These are phyloP conservation scores for Stephanodiscus minutulus DNA, from an alignment of 108 stramenopile genomes.

Conservation along the genomic window DNA sequence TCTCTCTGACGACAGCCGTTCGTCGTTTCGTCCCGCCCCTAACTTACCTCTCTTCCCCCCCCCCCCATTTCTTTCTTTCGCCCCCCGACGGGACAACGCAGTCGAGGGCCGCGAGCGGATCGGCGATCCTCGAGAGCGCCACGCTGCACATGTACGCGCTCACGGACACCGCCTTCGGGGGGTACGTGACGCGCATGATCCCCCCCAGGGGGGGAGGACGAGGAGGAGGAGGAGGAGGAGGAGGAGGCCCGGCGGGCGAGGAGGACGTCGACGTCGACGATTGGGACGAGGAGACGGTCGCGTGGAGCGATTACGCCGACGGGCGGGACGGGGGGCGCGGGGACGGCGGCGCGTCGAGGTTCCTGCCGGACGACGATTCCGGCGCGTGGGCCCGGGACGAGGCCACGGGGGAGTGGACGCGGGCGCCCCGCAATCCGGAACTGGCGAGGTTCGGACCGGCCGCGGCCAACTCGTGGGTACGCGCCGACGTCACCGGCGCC, in stretches of 20 bases:
- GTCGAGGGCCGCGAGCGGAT: neutral
- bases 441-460: conserved; percentile 10
- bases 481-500: conserved; percentile 10
- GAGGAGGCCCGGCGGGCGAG: neutral
- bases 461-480: conserved; percentile 7
- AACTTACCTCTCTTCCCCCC: neutral
- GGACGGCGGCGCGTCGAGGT: too few species aligned
- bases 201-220: too few species aligned
- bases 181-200: conserved; percentile 22
- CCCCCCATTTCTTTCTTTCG: too few species aligned
- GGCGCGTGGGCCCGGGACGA: too few species aligned
- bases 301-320: conserved; percentile 24
- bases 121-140: neutral
- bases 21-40: too few species aligned
- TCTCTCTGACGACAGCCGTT: too few species aligned
- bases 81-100: too few species aligned
- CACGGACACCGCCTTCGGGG: conserved; percentile 18
- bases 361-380: too few species aligned
- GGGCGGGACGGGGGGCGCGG: conserved; percentile 1
- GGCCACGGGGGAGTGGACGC: too few species aligned
- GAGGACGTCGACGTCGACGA: conserved; percentile 4
- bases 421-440: neutral
- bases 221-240: neutral
- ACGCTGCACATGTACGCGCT: conserved; percentile 21
- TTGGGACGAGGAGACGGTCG: conserved; percentile 28